Percentiles rank a stretch among this genome's conserved stretches.
Evolutionary conservation across 129 eudicot genomes (phyloP).

Genomic region (Cynara cardunculus): DNA sequence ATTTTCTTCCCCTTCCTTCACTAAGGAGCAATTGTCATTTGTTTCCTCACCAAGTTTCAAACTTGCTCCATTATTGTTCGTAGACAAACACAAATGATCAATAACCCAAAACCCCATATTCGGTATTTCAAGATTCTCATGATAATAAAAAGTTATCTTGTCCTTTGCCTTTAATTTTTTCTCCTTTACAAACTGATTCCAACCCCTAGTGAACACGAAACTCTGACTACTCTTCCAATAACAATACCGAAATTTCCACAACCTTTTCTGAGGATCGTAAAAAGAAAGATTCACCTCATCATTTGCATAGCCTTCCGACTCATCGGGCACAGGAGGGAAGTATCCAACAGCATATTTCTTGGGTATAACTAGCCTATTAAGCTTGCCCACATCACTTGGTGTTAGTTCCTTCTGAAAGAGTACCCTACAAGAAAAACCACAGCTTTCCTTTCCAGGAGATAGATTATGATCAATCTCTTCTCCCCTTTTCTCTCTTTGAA

Average conservation of each 20-base stretch:
- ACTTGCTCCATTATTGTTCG: background rate
- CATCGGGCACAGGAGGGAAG: constrained; percentile 38
- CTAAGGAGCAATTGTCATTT: background rate
- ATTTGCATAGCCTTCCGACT: background rate
- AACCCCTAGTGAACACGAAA: constrained; percentile 79
- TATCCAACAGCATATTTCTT: constrained; percentile 58
- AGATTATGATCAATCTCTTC: background rate
- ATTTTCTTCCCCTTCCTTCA: background rate
- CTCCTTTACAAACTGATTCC: constrained; percentile 80
- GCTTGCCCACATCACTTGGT: constrained; percentile 83
- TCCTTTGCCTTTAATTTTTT: constrained; percentile 55
- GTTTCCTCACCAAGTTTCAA: constrained; percentile 19
- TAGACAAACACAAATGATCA: constrained; percentile 35
- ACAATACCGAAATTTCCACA: constrained; percentile 70
- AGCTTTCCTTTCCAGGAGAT: constrained; percentile 12
- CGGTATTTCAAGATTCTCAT: constrained; percentile 22
- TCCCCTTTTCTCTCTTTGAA: background rate
- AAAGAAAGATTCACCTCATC: constrained; percentile 50
- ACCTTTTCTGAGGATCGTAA: constrained; percentile 44
- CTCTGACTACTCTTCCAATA: constrained; percentile 90
- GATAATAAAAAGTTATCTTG: constrained; percentile 46
- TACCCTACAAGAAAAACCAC: constrained; percentile 26
- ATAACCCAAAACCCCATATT: constrained; percentile 31
- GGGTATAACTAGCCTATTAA: constrained; percentile 75
- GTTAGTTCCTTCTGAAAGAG: constrained; percentile 79